phyloP scores from a whole-genome alignment of 164 flowering plant species.

The Macadamia integrifolia region DNA sequence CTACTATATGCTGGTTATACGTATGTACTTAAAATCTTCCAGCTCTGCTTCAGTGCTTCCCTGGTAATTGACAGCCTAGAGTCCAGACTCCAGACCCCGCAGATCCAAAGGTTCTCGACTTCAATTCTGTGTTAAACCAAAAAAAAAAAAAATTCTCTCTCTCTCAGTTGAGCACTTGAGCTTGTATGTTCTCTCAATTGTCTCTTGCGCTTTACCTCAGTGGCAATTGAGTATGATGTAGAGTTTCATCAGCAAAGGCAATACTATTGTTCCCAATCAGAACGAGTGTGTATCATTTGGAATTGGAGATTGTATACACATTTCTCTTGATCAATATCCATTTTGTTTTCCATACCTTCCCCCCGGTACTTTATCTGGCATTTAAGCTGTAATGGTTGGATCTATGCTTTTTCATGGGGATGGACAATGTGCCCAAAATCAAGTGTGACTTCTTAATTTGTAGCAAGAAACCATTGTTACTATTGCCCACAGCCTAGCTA shows the following conservation, averaged over 20 bases:
- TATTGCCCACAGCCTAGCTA: no score
- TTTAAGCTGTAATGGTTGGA: conserved; percentile 2
- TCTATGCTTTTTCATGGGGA: neutral
- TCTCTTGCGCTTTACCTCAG: neutral
- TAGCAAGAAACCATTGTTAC: no score
- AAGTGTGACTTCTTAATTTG: no score
- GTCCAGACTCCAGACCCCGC: neutral
- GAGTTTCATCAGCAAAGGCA: conserved; percentile 63
- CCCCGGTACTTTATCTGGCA: no score
- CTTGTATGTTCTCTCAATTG: no score
- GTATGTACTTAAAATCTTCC: no score
- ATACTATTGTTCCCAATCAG: conserved; percentile 55
- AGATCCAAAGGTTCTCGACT: neutral
- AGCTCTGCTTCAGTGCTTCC: no score
- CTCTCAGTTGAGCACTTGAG: neutral
- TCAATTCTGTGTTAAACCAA: no score
- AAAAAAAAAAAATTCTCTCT: neutral
- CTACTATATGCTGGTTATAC: no score
- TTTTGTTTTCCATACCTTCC: neutral
- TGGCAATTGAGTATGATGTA: conserved; percentile 11
- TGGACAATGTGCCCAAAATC: no score
- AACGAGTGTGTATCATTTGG: conserved; percentile 21
- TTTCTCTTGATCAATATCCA: neutral
- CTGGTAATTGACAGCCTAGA: no score
- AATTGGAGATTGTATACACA: conserved; percentile 20